Evolutionary conservation across 495 filamentous ascomycete genomes (phyloP), one percentile per base, ranked within the genome.

Genomic region (Penicillium atrosanguineum): DNA sequence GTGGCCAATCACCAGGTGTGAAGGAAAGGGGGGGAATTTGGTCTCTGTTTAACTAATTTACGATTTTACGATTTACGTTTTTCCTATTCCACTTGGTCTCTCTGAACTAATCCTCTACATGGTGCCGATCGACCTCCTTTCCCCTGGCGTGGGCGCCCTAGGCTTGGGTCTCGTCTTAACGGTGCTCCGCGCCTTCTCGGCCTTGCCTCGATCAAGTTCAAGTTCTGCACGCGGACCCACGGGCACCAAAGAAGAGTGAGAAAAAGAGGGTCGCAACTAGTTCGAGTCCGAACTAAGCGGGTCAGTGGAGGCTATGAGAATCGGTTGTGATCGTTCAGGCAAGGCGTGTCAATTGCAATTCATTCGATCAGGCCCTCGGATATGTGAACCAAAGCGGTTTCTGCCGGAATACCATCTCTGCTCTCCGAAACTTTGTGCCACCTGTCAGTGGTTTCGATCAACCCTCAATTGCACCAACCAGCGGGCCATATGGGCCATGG

Each of bases 1-100:
- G 31, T 46, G 55, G 46, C 60, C 57, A 66, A 66, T 64, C 63
- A 66, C 37, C 11, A 23, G 31, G 14, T 14, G 9, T 14, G 3
- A 14, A 26, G 26, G 36, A 46, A 52, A 41, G 50, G 50, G 50
- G 48, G 3, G 7, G 36, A 29, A 4, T 15, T 16, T 11, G 18
- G 37, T 41, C 37, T 6, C 18, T 5, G 14, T 49, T 21, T 16
- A 29, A 2, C 23, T 23, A 23, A 23, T 23, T 23, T 2, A n/a
- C n/a, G 23, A 23, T 23, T 23, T 23, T 23, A 23, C 23, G 23
- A 23, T 23, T 23, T 23, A 23, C 5, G 23, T 2, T 23, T 23
- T 23, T 5, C 23, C 23, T 23, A 23, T 23, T 23, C 23, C 5
- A 23, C 23, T 23, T 23, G 23, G 23, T 2, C 23, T 23, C 23